Percentiles rank a stretch among this genome's conserved stretches.
Conservation (phyloP, 164 flowering plant genomes). For the Magnolia changhungtana region DNA sequence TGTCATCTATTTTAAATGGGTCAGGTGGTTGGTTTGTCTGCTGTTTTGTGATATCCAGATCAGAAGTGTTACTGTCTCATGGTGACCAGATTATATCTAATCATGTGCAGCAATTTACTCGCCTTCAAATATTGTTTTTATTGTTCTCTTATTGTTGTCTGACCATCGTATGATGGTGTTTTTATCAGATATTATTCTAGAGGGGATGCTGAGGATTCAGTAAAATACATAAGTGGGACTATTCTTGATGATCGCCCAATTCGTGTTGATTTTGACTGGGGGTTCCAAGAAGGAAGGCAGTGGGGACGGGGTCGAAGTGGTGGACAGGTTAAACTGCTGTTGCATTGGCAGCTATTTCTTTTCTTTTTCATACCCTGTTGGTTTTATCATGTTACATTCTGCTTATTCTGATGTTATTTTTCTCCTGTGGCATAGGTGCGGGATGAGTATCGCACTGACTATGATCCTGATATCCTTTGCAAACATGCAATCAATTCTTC, state of each 20-base stretch:
- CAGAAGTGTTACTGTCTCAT: neutral
- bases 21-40: neutral
- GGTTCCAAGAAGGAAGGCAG: conserved; percentile 95
- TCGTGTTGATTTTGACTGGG: conserved; percentile 99
- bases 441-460: conserved; percentile 97
- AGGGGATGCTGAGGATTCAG: conserved; percentile 90
- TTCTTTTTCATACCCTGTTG: neutral
- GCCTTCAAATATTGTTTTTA: neutral
- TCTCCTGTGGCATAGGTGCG: conserved; percentile 59
- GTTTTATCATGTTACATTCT: neutral
- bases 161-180: neutral
- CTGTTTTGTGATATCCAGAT: neutral
- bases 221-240: conserved; percentile 93
- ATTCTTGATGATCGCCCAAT: conserved; percentile 93
- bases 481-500: neutral
- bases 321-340: conserved; percentile 60
- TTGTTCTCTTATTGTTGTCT: neutral
- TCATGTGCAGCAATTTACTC: neutral
- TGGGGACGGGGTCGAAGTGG: conserved; percentile 99
- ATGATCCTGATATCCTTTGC: conserved; percentile 98
- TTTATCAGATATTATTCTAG: conserved; percentile 78
- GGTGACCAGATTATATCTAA: neutral
- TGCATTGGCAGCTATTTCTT: neutral
- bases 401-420: neutral
- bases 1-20: neutral